Evolutionary conservation across 2,329 filamentous ascomycete genomes (phyloP).

Genomic region (Salinomyces thailandicus): DNA sequence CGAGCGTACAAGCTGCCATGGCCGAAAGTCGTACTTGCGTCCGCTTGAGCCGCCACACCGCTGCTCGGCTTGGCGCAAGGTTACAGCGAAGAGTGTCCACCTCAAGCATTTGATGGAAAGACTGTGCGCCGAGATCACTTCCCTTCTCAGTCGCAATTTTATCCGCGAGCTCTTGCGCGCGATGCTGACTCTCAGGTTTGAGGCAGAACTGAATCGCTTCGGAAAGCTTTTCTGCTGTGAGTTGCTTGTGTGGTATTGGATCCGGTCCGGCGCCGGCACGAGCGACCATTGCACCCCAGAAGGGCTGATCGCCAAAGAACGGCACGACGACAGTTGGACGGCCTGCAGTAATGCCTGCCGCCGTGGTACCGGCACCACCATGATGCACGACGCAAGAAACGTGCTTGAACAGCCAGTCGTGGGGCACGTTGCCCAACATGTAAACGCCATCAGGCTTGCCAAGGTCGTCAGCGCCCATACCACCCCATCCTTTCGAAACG

Average conservation of each 20-base stretch:
- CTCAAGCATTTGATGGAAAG: slow-evolving; percentile 45
- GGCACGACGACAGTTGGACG: slow-evolving; percentile 46
- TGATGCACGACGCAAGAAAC: slow-evolving; percentile 49
- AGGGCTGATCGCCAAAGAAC: slow-evolving; percentile 48
- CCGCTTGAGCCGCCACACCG: slow-evolving; percentile 64
- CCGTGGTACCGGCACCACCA: slow-evolving; percentile 50
- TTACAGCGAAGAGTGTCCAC: slow-evolving; percentile 58
- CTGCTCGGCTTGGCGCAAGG: slow-evolving; percentile 55
- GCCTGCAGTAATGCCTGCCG: slow-evolving; percentile 42
- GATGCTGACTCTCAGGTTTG: slow-evolving; percentile 26
- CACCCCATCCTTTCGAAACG: slow-evolving; percentile 46
- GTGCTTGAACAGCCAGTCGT: slow-evolving; percentile 49
- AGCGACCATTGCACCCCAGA: slow-evolving; percentile 46
- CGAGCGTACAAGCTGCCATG: slow-evolving; percentile 60
- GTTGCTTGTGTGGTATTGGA: slow-evolving; percentile 37
- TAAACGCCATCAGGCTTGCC: slow-evolving; percentile 35
- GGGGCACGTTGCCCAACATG: slow-evolving; percentile 45
- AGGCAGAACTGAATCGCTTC: slow-evolving; percentile 38
- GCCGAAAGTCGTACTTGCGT: slow-evolving; percentile 59
- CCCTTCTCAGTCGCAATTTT: slow-evolving; percentile 36
- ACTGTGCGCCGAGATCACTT: slow-evolving; percentile 31
- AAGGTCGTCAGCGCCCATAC: slow-evolving; percentile 32
- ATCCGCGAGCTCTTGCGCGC: slow-evolving; percentile 30
- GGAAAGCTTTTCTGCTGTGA: slow-evolving; percentile 36
- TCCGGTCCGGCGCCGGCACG: slow-evolving; percentile 39